phyloP scores from a whole-genome alignment of 768 basidiomycete species.

The Vararia minispora region DNA sequence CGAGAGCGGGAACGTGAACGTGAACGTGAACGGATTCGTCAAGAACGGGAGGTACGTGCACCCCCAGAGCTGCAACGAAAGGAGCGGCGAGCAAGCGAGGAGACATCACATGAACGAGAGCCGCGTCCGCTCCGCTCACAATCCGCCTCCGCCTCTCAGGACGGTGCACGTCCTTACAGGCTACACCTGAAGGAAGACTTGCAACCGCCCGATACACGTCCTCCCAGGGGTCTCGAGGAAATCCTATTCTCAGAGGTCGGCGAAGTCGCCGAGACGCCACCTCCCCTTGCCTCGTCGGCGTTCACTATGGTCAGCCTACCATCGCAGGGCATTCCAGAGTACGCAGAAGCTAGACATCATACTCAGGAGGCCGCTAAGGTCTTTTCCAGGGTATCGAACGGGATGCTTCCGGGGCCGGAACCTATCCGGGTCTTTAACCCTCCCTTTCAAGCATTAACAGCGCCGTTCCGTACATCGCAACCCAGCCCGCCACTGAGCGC shows the following conservation, averaged over 20 bases:
- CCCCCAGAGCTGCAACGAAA: too few relatives aligned
- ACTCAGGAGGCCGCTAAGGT: background rate
- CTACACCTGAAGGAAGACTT: too few relatives aligned
- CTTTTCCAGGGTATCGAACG: background rate
- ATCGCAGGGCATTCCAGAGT: conserved; percentile 4
- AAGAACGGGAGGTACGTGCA: too few relatives aligned
- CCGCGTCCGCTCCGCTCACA: too few relatives aligned
- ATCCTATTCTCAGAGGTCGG: conserved; percentile 1
- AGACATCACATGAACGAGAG: too few relatives aligned
- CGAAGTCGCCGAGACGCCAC: background rate
- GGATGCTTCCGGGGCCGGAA: conserved; percentile 3
- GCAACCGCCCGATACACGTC: too few relatives aligned
- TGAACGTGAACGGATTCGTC: too few relatives aligned
- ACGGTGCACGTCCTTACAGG: too few relatives aligned
- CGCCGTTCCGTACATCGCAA: conserved; percentile 5
- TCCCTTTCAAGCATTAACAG: conserved; percentile 1
- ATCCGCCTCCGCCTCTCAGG: too few relatives aligned
- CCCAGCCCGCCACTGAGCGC: too few relatives aligned
- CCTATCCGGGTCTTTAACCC: conserved; percentile 7
- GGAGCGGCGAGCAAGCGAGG: too few relatives aligned
- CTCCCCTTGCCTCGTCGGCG: background rate
- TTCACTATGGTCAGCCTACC: conserved; percentile 4
- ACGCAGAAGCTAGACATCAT: conserved; percentile 2
- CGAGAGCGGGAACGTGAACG: too few relatives aligned
- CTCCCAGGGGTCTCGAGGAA: conserved; percentile 5